phyloP scores from a whole-genome alignment of 2,329 filamentous ascomycete species.

The Neofusicoccum parvum region DNA sequence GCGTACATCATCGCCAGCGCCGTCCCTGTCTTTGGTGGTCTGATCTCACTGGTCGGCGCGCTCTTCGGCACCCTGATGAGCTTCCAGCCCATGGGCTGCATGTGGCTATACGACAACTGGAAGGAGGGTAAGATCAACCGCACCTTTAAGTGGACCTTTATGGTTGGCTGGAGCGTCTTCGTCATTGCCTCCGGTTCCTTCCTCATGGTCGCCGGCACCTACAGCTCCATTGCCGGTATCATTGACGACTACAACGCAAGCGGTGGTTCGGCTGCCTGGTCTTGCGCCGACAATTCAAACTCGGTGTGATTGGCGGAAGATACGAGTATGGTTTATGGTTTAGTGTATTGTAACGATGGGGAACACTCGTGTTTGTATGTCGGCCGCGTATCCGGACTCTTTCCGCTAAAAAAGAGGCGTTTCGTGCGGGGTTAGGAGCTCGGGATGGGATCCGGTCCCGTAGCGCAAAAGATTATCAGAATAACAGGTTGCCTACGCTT shows the following conservation, averaged over 20 bases:
- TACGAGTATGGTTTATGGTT: too few species aligned
- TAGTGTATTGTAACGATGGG: too few species aligned
- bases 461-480: too few species aligned
- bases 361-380: too few species aligned
- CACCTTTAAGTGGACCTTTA: not conserved
- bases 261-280: slow-evolving; percentile 2
- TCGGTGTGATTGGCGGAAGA: not conserved
- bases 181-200: not conserved
- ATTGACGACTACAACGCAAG: not conserved
- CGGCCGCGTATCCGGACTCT: too few species aligned
- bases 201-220: not conserved
- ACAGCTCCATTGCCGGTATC: not conserved
- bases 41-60: slow-evolving; percentile 55
- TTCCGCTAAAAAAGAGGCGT: too few species aligned
- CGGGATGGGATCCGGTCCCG: too few species aligned
- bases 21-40: slow-evolving; percentile 57
- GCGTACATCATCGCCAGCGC: slow-evolving; percentile 51
- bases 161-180: slow-evolving; percentile 5
- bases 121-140: not conserved
- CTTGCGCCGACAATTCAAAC: slow-evolving; percentile 14
- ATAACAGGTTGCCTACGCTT: too few species aligned
- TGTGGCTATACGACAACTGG: slow-evolving; percentile 50
- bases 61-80: slow-evolving; percentile 59
- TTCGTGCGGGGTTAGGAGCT: too few species aligned
- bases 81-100: slow-evolving; percentile 55